phyloP scores from a whole-genome alignment of 2,329 filamentous ascomycete genomes.

The Alternaria longipes region DNA sequence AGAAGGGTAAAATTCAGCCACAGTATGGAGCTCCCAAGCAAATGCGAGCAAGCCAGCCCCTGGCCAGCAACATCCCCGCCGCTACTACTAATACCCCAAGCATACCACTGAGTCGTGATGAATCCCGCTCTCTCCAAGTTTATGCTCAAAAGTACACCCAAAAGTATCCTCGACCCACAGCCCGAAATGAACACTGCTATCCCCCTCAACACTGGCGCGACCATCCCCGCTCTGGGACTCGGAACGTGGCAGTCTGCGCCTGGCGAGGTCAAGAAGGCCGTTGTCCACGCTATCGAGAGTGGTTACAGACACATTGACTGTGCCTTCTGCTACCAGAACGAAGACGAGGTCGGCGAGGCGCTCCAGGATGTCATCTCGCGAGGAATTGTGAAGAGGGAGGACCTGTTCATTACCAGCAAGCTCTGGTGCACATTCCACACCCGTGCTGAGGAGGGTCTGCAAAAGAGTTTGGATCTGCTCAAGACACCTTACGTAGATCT shows the following conservation, averaged over 20 bases:
- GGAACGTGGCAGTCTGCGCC: constrained; percentile 54
- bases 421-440: constrained; percentile 84
- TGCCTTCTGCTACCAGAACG: constrained; percentile 81
- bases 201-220: constrained; percentile 53
- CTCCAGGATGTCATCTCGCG: constrained; percentile 75
- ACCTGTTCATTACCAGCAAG: constrained; percentile 86
- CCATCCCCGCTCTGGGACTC: constrained; percentile 51
- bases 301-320: constrained; percentile 70
- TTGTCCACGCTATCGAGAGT: constrained; percentile 58
- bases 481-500: constrained; percentile 85
- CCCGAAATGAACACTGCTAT: constrained; percentile 53
- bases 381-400: constrained; percentile 75
- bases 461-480: constrained; percentile 76
- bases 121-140: constrained; percentile 53
- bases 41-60: constrained; percentile 3
- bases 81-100: constrained; percentile 40
- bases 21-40: constrained; percentile 22
- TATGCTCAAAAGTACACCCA: constrained; percentile 51
- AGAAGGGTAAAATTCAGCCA: constrained; percentile 6
- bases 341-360: constrained; percentile 82
- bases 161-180: constrained; percentile 47
- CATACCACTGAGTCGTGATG: constrained; percentile 35
- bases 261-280: constrained; percentile 59
- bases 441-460: constrained; percentile 72
- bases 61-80: constrained; percentile 12